Base-by-base conservation (phyloP, 2,329 filamentous ascomycete species). In the Scedosporium dehoogii region DNA sequence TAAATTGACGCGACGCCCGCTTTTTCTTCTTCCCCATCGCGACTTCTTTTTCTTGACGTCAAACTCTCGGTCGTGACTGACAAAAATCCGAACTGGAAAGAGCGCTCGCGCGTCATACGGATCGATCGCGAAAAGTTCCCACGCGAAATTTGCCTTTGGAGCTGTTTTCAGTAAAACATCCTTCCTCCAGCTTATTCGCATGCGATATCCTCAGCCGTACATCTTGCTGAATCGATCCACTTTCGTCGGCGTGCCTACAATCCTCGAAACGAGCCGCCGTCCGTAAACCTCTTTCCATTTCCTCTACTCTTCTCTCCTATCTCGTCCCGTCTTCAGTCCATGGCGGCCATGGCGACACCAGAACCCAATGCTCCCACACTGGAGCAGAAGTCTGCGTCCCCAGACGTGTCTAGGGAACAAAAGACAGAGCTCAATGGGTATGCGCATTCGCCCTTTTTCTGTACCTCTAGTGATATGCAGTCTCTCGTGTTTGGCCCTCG, bases 281-380 rank as follows among this genome's bases (percentile, higher is more conserved):
- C 21, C 23, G 18, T 23, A 25, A 23, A 55, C 6, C 7, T 27
- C 21, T 16, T 29, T 25, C 23, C 23, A 18, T 53, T 29, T 60
- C 21, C 46, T 60, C 25, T n/a, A 44, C 41, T 25, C 9, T 38
- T 44, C n/a, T 58, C 56, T 23, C 56, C n/a, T 58, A 21, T 23
- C 29, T 38, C 48, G 48, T 44, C 33, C 59, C 23, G 48, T 23
- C 27, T 33, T 25, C 14, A 55, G 27, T 41, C 55, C 27, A 58
- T 78, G 75, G 78, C 79, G 77, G 76, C 76, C 70, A 83, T 84
- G 81, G 77, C 80, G 66, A 80, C 80, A 67, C 77, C 79, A 65
- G 73, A 71, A 56, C 71, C 76, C 65, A 75, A 81, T 69, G 69
- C 72, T 61, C 68, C 73, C 65, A 66, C 71, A 67, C 67, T 72